Conservation (phyloP, 2,329 filamentous ascomycete genomes). For the Pestalotiopsis sp. region DNA sequence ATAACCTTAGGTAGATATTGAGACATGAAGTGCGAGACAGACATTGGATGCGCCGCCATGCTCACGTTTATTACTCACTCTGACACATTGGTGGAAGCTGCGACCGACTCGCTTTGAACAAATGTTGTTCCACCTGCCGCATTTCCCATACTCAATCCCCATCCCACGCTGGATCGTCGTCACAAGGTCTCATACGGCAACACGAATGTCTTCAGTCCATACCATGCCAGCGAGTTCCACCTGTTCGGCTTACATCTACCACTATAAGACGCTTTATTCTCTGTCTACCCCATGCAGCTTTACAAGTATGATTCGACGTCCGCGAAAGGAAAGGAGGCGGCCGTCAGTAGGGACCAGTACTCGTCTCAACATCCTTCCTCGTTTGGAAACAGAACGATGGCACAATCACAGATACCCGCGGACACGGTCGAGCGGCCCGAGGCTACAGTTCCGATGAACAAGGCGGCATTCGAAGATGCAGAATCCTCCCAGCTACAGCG, state of each 20-base stretch:
- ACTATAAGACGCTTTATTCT: neutral
- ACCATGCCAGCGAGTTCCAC: neutral
- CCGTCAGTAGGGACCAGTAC: slow-evolving; percentile 16
- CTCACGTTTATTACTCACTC: neutral
- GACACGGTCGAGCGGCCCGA: slow-evolving; percentile 22
- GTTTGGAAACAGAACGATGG: slow-evolving; percentile 11
- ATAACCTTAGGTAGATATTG: neutral
- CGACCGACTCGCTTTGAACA: neutral
- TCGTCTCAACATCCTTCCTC: slow-evolving; percentile 18
- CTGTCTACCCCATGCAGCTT: slow-evolving; percentile 30
- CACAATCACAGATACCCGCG: slow-evolving; percentile 8
- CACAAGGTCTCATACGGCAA: neutral
- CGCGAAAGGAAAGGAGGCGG: slow-evolving; percentile 26
- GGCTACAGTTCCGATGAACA: slow-evolving; percentile 7
- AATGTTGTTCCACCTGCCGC: neutral
- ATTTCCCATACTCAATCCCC: neutral
- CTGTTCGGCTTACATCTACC: neutral
- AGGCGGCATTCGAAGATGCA: slow-evolving; percentile 16
- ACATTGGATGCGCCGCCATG: slow-evolving; percentile 24
- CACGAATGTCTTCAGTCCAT: neutral
- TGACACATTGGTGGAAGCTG: neutral
- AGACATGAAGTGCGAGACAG: neutral
- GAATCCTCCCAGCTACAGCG: slow-evolving; percentile 18
- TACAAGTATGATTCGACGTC: slow-evolving; percentile 27
- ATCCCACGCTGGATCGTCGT: neutral